These are phyloP conservation scores for Aspergillus pseudoviridinutans DNA, from an alignment of 2,329 filamentous ascomycete species.

Conservation along the genomic window DNA sequence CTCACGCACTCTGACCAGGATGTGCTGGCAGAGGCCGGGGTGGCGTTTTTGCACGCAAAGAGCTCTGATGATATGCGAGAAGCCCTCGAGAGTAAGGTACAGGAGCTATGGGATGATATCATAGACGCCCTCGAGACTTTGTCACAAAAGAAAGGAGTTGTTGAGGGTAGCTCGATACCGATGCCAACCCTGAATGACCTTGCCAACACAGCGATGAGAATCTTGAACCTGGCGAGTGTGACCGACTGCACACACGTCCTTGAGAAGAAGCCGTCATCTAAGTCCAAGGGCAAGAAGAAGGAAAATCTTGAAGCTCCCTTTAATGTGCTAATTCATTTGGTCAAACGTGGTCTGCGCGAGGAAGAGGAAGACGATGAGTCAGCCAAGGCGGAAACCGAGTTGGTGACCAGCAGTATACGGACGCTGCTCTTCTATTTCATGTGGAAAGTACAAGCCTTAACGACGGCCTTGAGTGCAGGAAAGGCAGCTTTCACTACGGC, in stretches of 20 bases:
- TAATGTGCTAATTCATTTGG: slow-evolving; percentile 68
- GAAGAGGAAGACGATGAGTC: slow-evolving; percentile 63
- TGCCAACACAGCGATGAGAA: slow-evolving; percentile 69
- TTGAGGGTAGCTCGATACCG: slow-evolving; percentile 64
- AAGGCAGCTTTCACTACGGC: slow-evolving; percentile 58
- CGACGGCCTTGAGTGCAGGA: slow-evolving; percentile 50
- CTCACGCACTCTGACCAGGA: slow-evolving; percentile 82
- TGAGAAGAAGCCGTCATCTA: slow-evolving; percentile 50
- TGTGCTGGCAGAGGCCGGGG: slow-evolving; percentile 78
- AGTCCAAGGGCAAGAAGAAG: slow-evolving; percentile 38
- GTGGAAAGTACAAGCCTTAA: slow-evolving; percentile 73
- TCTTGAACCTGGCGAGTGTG: slow-evolving; percentile 75
- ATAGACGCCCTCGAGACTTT: slow-evolving; percentile 69
- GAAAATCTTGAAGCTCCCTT: slow-evolving; percentile 42
- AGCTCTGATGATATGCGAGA: slow-evolving; percentile 87
- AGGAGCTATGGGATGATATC: slow-evolving; percentile 80
- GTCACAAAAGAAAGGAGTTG: slow-evolving; percentile 67
- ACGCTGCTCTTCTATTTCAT: slow-evolving; percentile 85
- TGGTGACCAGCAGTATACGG: slow-evolving; percentile 72
- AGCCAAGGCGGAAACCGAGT: slow-evolving; percentile 73
- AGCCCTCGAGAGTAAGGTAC: slow-evolving; percentile 73
- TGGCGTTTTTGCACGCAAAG: slow-evolving; percentile 78
- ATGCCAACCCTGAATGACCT: slow-evolving; percentile 64
- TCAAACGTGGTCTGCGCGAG: slow-evolving; percentile 67
- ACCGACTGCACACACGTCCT: slow-evolving; percentile 73